A percentile compares a stretch with the other conserved stretches of the same genome.
These are phyloP conservation scores for Amanita rimosa DNA, from an alignment of 768 basidiomycete species.

Conservation along the genomic window DNA sequence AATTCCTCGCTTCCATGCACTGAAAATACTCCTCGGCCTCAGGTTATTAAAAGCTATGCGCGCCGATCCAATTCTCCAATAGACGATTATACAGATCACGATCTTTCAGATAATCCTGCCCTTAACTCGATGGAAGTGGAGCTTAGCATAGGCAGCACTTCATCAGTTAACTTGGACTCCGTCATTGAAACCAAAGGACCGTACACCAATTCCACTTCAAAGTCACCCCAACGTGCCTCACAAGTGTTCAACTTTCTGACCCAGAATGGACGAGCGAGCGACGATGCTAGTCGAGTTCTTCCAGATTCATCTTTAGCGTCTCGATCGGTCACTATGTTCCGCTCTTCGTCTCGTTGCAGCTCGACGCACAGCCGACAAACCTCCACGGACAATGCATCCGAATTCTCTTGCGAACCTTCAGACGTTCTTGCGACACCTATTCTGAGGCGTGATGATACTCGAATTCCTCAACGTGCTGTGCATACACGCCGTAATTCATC, in stretches of 20 bases:
- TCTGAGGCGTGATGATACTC: constrained; percentile 3
- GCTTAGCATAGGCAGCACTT: constrained; percentile 39
- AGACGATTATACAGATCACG: constrained; percentile 32
- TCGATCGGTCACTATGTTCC: constrained; percentile 26
- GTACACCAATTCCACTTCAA: constrained; percentile 25
- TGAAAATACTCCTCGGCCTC: constrained; percentile 33
- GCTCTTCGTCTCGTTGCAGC: constrained; percentile 25
- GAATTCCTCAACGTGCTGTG: neutral
- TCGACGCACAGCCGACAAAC: constrained; percentile 9
- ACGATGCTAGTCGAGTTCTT: constrained; percentile 25
- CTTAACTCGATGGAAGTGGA: constrained; percentile 75
- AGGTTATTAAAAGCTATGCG: constrained; percentile 23
- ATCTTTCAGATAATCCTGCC: constrained; percentile 36
- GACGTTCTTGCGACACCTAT: constrained; percentile 9
- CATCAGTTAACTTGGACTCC: constrained; percentile 15
- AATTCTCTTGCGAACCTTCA: constrained; percentile 3
- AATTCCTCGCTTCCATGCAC: constrained; percentile 40
- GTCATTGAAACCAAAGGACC: constrained; percentile 15
- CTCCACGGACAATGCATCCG: constrained; percentile 12
- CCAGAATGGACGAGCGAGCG: constrained; percentile 26
- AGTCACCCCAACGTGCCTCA: constrained; percentile 57
- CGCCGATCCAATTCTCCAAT: constrained; percentile 16
- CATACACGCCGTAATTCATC: constrained; percentile 1
- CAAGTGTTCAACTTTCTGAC: constrained; percentile 68
- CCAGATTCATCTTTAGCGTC: constrained; percentile 26